Percentiles rank a stretch among this genome's conserved stretches.
Evolutionary conservation across 2,329 filamentous ascomycete species (phyloP).

Genomic region (Clarireedia sp.): DNA sequence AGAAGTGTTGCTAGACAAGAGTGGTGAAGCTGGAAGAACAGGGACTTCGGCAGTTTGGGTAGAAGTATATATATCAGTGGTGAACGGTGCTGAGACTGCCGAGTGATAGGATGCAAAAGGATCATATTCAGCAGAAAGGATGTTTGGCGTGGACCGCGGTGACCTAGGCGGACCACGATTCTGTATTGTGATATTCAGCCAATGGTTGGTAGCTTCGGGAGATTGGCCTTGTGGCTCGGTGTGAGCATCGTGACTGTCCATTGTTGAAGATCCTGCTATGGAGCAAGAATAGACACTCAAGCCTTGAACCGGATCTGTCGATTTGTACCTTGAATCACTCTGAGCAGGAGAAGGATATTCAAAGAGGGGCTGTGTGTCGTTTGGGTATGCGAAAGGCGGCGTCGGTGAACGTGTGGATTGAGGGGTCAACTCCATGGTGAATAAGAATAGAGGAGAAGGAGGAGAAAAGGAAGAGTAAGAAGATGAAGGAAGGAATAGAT

Average conservation of each 20-base stretch:
- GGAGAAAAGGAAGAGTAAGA: conserved; percentile 2
- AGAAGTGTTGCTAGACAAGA: conserved; percentile 26
- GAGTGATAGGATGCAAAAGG: conserved; percentile 41
- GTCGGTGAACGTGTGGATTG: conserved; percentile 27
- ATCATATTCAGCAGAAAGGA: conserved; percentile 44
- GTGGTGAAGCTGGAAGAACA: conserved; percentile 25
- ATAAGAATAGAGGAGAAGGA: conserved; percentile 12
- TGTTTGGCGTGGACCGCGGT: conserved; percentile 32
- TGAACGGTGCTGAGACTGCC: conserved; percentile 36
- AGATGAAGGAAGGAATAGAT: conserved; percentile 9
- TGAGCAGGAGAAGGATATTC: conserved; percentile 30
- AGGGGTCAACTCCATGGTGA: conserved; percentile 29
- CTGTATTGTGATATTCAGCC: conserved; percentile 22
- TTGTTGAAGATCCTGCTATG: conserved; percentile 23
- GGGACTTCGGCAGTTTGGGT: conserved; percentile 31
- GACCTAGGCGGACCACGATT: conserved; percentile 22
- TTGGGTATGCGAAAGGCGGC: conserved; percentile 25
- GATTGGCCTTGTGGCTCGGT: conserved; percentile 18
- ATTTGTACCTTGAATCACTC: conserved; percentile 26
- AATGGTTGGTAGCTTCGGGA: conserved; percentile 20
- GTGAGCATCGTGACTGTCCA: conserved; percentile 15
- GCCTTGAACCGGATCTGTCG: conserved; percentile 24
- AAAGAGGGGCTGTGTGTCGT: conserved; percentile 26
- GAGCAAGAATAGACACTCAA: conserved; percentile 27
- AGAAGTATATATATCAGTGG: conserved; percentile 38